Evolutionary conservation across 1,284 basidiomycete genomes (phyloP), one percentile per base, ranked within the genome.

Genomic region (Tilletia indica): DNA sequence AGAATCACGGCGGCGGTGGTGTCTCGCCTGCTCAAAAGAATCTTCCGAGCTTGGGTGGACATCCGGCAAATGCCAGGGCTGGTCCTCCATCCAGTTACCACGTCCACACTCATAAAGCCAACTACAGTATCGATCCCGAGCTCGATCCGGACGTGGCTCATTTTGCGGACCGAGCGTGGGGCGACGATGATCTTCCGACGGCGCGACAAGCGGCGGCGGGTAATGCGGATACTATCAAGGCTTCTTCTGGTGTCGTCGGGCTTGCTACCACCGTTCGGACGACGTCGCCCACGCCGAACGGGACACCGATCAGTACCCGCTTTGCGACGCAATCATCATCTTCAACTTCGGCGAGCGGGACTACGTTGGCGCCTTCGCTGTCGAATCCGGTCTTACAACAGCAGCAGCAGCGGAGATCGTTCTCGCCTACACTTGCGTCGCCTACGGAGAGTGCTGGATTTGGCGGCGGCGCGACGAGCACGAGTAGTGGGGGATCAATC

Each of bases 111-210:
- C 61, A 64, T 36, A 34, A 42, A 39, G 34, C 34, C 6, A 64
- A 25, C 19, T 42, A 38, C 61, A 64, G 61, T 21, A 9, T 64
- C 38, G 61, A 64, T 39, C 61, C 61, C n/a, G 61, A 64, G 34
- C 34, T 64, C 16, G 61, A 64, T 21, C 61, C 61, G 12, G 61
- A 64, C 38, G 16, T 64, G 61, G 61, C 61, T 16, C 34, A 38
- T 34, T 64, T 64, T 39, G 61, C 61, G 36, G 61, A 64, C n/a
- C 61, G 36, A 14, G 61, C 61, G 31, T 64, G 61, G 61, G 38
- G 36, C 19, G 38, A 64, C 14, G 61, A 64, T 9, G 61, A 64
- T 45, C 42, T 14, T 8, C 42, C 42, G 42, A 45, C 42, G 42
- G 42, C 42, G 9, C 42, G 42, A 14, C 42, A 19, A 25, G 51